Conservation (phyloP, 2,329 filamentous ascomycete species). For the Diaporthe sp. region DNA sequence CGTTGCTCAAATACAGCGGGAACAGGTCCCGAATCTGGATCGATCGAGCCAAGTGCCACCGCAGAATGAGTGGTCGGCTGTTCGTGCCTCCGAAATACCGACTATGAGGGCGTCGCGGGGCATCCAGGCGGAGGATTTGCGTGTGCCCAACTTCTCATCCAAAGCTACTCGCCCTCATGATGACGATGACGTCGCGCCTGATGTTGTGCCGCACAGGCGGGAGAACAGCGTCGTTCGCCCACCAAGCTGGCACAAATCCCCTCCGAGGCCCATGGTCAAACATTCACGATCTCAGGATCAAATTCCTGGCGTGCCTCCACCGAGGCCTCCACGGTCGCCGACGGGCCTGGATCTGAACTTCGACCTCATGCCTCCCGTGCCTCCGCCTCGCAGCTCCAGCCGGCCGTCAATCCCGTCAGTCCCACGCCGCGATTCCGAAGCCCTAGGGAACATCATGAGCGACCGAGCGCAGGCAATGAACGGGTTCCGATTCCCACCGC, state of each 20-base stretch:
- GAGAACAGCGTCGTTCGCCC: conserved; percentile 44
- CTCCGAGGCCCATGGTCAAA: conserved; percentile 56
- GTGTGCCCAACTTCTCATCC: conserved; percentile 65
- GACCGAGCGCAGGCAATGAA: conserved; percentile 62
- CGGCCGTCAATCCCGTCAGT: conserved; percentile 62
- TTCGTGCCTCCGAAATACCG: conserved; percentile 55
- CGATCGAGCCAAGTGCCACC: conserved; percentile 57
- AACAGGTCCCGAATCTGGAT: conserved; percentile 59
- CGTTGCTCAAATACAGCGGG: conserved; percentile 69
- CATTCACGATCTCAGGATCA: conserved; percentile 65
- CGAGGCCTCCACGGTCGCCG: conserved; percentile 66
- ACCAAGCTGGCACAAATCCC: conserved; percentile 50
- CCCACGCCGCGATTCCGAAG: conserved; percentile 60
- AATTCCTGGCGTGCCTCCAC: conserved; percentile 59
- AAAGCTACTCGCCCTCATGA: conserved; percentile 47
- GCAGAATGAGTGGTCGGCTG: conserved; percentile 59
- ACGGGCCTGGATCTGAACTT: conserved; percentile 49
- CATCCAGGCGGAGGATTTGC: conserved; percentile 57
- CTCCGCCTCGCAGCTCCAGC: conserved; percentile 70
- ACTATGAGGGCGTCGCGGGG: conserved; percentile 54
- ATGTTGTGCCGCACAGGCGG: conserved; percentile 42
- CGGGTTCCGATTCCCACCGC: conserved; percentile 61
- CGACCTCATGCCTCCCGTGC: conserved; percentile 55
- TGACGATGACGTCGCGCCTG: conserved; percentile 37
- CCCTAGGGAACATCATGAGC: conserved; percentile 50